Evolutionary conservation across 129 eudicot genomes (phyloP).

Genomic region (Rutidosis leptorrhynchoides): DNA sequence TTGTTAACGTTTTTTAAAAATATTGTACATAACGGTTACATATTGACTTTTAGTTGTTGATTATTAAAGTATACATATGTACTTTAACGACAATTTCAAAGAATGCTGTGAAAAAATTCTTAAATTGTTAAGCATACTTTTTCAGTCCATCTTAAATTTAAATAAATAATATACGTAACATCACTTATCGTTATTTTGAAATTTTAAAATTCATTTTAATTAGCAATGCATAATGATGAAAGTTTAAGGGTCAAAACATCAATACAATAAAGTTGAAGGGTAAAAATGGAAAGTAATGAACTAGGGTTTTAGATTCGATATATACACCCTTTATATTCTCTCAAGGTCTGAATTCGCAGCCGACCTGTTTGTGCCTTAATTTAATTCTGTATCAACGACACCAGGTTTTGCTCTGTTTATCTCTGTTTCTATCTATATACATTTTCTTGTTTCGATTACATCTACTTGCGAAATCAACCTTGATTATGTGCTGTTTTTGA

Average conservation of each 20-base stretch:
- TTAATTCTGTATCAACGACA: neutral
- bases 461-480: neutral
- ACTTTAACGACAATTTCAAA: no score
- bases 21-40: no score
- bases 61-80: no score
- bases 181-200: no score
- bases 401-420: neutral
- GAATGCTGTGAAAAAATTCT: no score
- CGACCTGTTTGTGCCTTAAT: neutral
- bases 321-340: neutral
- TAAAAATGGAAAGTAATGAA: neutral
- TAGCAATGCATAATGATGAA: neutral
- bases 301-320: neutral
- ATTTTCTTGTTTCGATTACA: neutral
- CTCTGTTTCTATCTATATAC: neutral
- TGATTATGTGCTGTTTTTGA: neutral
- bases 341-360: neutral
- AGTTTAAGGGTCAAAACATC: neutral
- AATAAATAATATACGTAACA: no score
- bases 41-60: no score
- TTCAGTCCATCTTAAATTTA: no score
- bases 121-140: no score
- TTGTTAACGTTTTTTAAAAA: no score
- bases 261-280: conserved; percentile 7
- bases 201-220: no score